These are phyloP conservation scores for Euphorbia celastroides DNA, from an alignment of 441 rosid genomes.

Conservation along the genomic window DNA sequence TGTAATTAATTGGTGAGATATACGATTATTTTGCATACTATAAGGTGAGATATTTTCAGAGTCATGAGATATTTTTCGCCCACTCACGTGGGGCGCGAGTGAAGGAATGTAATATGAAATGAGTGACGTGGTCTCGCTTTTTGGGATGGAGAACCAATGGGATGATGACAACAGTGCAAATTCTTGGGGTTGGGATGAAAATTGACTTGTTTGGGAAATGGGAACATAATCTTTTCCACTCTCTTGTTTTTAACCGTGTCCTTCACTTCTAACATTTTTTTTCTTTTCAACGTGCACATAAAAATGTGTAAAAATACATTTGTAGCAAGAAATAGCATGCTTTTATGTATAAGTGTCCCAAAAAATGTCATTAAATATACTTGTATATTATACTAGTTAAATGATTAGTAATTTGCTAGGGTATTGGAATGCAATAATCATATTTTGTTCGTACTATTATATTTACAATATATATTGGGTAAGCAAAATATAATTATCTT, in stretches of 20 bases:
- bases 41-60: conserved; percentile 21
- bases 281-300: too few relatives aligned
- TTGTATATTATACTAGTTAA: too few relatives aligned
- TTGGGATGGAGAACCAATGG: background rate
- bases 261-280: background rate
- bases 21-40: conserved; percentile 18
- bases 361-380: too few relatives aligned
- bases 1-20: too few relatives aligned
- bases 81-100: conserved; percentile 12
- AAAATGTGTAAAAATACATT: too few relatives aligned
- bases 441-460: too few relatives aligned
- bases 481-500: too few relatives aligned
- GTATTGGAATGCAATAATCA: too few relatives aligned
- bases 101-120: background rate
- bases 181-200: background rate
- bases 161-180: background rate
- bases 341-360: too few relatives aligned
- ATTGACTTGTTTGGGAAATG: background rate
- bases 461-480: too few relatives aligned
- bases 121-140: conserved; percentile 7
- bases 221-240: background rate
- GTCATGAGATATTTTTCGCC: background rate
- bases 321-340: too few relatives aligned
- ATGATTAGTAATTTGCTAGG: too few relatives aligned
- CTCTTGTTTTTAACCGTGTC: background rate